phyloP scores from a whole-genome alignment of 2,329 filamentous ascomycete genomes.

The Graphilbum fragrans region DNA sequence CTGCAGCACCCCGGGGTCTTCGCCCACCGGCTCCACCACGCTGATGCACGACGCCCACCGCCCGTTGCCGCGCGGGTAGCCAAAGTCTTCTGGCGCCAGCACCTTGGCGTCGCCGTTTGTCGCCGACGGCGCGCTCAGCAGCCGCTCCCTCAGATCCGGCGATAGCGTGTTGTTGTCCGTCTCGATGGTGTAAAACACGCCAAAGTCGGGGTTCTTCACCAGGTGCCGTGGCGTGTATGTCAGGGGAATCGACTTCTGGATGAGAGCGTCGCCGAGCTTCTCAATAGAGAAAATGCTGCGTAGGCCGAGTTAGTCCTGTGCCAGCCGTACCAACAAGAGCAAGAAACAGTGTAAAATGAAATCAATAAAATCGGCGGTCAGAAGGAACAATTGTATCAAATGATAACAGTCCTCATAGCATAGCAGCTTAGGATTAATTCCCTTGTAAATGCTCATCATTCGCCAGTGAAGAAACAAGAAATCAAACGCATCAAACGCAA shows the following conservation, averaged over 20 bases:
- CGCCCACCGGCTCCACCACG: constrained; percentile 69
- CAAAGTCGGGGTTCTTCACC: constrained; percentile 74
- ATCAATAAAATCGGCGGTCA: constrained; percentile 41
- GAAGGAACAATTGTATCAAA: constrained; percentile 93
- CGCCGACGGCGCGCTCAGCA: constrained; percentile 59
- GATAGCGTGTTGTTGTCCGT: constrained; percentile 86
- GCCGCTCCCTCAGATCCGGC: constrained; percentile 59
- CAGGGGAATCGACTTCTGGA: constrained; percentile 75
- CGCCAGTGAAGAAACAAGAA: constrained; percentile 13
- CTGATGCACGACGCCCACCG: constrained; percentile 96
- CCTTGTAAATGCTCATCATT: constrained; percentile 48
- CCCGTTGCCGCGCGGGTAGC: constrained; percentile 69
- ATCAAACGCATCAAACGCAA: constrained; percentile 16
- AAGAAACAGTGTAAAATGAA: constrained; percentile 1
- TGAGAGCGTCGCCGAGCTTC: constrained; percentile 71
- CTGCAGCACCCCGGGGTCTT: constrained; percentile 58
- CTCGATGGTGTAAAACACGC: constrained; percentile 89
- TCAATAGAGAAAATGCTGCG: constrained; percentile 87
- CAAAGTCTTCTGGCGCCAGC: constrained; percentile 72
- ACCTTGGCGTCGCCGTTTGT: constrained; percentile 61
- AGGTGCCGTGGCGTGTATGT: constrained; percentile 85
- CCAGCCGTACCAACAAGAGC: no score
- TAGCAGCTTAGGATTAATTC: constrained; percentile 40
- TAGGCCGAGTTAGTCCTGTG: no score
- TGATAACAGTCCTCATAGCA: constrained; percentile 44